phyloP scores from a whole-genome alignment of 2,329 filamentous ascomycete genomes.

The Fusarium keratoplasticum region DNA sequence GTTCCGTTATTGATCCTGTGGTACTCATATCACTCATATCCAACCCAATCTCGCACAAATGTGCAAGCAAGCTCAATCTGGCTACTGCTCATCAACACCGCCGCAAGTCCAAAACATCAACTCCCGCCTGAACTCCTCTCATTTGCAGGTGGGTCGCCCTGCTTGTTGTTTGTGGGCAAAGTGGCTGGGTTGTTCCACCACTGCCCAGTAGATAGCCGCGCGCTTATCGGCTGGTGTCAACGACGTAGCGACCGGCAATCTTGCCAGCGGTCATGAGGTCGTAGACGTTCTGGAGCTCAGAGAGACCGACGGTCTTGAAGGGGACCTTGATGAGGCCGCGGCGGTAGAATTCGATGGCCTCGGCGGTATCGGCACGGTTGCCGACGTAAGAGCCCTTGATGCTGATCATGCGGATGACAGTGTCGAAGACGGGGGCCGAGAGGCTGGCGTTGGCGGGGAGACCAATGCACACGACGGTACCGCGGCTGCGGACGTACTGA shows the following conservation, averaged over 20 bases:
- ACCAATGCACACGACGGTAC: constrained; percentile 89
- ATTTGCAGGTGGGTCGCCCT: constrained; percentile 34
- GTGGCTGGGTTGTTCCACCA: constrained; percentile 15
- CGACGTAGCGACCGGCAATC: constrained; percentile 82
- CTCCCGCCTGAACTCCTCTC: constrained; percentile 45
- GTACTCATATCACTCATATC: constrained; percentile 43
- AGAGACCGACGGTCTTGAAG: constrained; percentile 85
- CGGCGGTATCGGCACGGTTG: constrained; percentile 86
- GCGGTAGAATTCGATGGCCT: constrained; percentile 91
- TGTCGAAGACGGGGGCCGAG: constrained; percentile 87
- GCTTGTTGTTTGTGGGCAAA: constrained; percentile 8
- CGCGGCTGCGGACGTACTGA: constrained; percentile 85
- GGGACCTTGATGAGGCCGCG: constrained; percentile 88
- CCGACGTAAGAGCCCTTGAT: constrained; percentile 96
- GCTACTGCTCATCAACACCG: constrained; percentile 40
- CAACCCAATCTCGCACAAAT: constrained; percentile 37
- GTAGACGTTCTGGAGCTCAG: constrained; percentile 83
- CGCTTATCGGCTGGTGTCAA: constrained; percentile 75
- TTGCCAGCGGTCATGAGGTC: constrained; percentile 77
- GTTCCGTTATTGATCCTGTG: constrained; percentile 42
- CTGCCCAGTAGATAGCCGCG: constrained; percentile 31
- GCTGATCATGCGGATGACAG: constrained; percentile 87
- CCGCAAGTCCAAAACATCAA: constrained; percentile 41
- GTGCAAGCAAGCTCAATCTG: constrained; percentile 37
- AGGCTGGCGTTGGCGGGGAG: constrained; percentile 84